Base-by-base conservation (phyloP, 148 eudicot species). In the Simmondsia chinensis region DNA sequence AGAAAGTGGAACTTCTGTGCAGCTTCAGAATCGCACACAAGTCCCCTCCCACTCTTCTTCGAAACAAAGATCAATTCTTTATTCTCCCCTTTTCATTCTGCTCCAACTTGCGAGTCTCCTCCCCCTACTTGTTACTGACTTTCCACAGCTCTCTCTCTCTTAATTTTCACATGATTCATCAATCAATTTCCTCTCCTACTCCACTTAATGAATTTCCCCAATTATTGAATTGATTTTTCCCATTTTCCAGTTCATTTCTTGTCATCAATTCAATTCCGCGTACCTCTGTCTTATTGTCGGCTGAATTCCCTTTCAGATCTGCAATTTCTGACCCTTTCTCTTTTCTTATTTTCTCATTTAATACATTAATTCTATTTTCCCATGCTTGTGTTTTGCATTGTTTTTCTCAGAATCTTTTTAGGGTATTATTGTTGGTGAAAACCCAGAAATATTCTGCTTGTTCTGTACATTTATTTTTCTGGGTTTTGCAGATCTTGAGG, bases 181-280 rank as follows among this genome's bases (percentile, higher is more conserved):
- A 25, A 28, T 46, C 11, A 46, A 28, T 29, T 4, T 0, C 19
- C 30, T 46, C 35, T 30, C 6, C 22, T 46, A 15, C 20, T 44
- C 33, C 7, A 25, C 47, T 14, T 43, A 19, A 29, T 43, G 30
- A 23, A 29, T 43, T 43, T 13, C 20, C 7, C 43, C 7, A 6
- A 6, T 9, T 22, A 23, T 5, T 26, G 3, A 21, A 7, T 22
- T 41, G 13, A 3, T 22, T 21, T 20, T 42, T 24, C 16, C 8
- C 16, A 1, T 44, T 60, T 71, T 76, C 37, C 68, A 64, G 72
- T 64, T 72, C 66, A 68, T 57, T 31, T 44, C 44, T 37, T 50
- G 52, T 68, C 65, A 74, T 52, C 72, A 46, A 70, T 57, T n/a
- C n/a, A 54, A 70, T 57, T 36, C 57, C 72, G 80, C 77, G 80